Evolutionary conservation across 2,329 filamentous ascomycete genomes (phyloP).

Genomic region (Colletotrichum musae): DNA sequence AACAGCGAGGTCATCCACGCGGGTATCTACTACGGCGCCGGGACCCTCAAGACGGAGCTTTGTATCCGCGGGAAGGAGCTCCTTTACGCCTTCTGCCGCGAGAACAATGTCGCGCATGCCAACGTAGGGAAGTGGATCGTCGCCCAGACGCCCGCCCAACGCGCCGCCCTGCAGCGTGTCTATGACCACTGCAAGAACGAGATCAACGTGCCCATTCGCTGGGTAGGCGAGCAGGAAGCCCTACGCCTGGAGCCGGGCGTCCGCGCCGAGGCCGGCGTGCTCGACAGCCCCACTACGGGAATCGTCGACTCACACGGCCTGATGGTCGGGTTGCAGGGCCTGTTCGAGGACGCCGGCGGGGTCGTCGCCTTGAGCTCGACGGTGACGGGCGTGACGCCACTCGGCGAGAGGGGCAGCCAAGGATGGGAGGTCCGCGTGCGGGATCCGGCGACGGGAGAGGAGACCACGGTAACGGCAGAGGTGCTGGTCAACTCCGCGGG

Average conservation of each 20-base stretch:
- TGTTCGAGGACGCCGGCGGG: conserved; percentile 83
- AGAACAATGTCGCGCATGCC: conserved; percentile 76
- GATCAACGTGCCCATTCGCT: conserved; percentile 77
- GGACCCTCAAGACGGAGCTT: conserved; percentile 84
- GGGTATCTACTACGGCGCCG: conserved; percentile 88
- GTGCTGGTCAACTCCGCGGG: conserved; percentile 90
- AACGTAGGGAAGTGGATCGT: conserved; percentile 96
- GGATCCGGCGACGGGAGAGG: conserved; percentile 62
- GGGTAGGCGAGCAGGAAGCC: conserved; percentile 76
- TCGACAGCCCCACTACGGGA: conserved; percentile 89
- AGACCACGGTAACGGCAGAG: conserved; percentile 77
- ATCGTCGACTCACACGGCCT: conserved; percentile 90
- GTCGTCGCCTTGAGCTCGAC: conserved; percentile 78
- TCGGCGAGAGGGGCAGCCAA: conserved; percentile 59
- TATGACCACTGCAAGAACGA: conserved; percentile 58
- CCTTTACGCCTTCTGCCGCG: conserved; percentile 83
- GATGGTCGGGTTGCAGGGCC: conserved; percentile 85
- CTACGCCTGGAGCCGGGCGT: conserved; percentile 80
- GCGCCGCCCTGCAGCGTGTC: conserved; percentile 70
- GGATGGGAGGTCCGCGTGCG: conserved; percentile 80
- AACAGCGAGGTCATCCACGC: conserved; percentile 98
- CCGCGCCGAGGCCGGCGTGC: conserved; percentile 76
- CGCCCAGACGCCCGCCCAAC: conserved; percentile 82
- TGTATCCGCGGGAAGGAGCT: conserved; percentile 84
- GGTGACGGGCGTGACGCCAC: conserved; percentile 73